These are phyloP conservation scores for Stagonosporopsis rhizophila DNA, from an alignment of 2,329 filamentous ascomycete species.

Conservation along the genomic window DNA sequence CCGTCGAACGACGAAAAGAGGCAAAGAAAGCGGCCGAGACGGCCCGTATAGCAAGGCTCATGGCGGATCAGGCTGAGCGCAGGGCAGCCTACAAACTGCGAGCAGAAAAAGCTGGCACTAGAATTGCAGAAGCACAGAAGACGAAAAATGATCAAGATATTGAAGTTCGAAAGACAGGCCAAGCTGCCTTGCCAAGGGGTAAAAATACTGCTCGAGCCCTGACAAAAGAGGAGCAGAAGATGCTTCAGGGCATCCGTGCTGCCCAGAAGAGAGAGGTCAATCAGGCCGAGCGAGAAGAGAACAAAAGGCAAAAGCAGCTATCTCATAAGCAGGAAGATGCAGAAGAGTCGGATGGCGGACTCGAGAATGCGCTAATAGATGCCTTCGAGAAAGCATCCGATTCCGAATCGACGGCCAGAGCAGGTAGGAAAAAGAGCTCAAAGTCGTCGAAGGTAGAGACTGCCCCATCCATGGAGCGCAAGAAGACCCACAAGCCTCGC, in stretches of 20 bases:
- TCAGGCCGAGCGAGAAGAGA: not conserved
- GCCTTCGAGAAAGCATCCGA: not conserved
- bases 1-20: not conserved
- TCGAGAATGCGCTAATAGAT: not conserved
- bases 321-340: not conserved
- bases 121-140: not conserved
- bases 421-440: not conserved
- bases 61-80: not conserved
- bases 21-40: not conserved
- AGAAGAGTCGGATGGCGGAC: not conserved
- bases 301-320: not conserved
- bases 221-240: not conserved
- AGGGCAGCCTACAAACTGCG: not conserved
- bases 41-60: not conserved
- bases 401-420: not conserved
- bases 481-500: not conserved
- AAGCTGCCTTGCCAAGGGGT: not conserved
- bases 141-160: not conserved
- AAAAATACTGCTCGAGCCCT: not conserved
- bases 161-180: not conserved
- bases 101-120: not conserved
- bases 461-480: not conserved
- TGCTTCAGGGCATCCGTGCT: not conserved
- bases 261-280: not conserved
- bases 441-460: not conserved